phyloP scores from a whole-genome alignment of 345 rosid genomes.

The Gossypium rotundifolium region DNA sequence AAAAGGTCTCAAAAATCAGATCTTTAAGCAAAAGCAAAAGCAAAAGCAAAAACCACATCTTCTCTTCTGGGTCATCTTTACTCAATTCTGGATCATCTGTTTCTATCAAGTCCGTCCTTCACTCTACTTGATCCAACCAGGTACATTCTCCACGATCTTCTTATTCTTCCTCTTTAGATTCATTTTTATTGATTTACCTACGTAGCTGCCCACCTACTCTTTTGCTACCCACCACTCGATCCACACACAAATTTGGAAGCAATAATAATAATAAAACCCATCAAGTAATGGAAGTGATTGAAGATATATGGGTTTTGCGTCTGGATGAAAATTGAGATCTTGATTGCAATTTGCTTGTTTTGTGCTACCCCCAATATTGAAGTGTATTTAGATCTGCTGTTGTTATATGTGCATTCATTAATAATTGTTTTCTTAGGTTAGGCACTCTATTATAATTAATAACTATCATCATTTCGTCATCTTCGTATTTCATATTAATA shows the following conservation, averaged over 20 bases:
- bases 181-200: neutral
- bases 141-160: neutral
- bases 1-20: neutral
- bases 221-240: neutral
- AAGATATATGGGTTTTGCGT: neutral
- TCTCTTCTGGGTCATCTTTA: neutral
- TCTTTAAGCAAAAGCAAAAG: slow-evolving; percentile 10
- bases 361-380: neutral
- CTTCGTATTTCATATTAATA: neutral
- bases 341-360: neutral
- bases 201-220: neutral
- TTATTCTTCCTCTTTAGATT: neutral
- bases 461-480: neutral
- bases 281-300: neutral
- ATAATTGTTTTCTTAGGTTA: neutral
- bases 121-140: neutral
- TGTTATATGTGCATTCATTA: neutral
- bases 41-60: slow-evolving; percentile 6
- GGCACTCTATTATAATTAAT: neutral
- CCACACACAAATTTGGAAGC: neutral
- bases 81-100: neutral
- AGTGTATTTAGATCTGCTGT: neutral
- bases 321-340: neutral
- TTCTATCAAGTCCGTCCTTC: neutral
- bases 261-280: neutral